Conservation (phyloP, 2,329 filamentous ascomycete species). For the Arachnomyces sp. region DNA sequence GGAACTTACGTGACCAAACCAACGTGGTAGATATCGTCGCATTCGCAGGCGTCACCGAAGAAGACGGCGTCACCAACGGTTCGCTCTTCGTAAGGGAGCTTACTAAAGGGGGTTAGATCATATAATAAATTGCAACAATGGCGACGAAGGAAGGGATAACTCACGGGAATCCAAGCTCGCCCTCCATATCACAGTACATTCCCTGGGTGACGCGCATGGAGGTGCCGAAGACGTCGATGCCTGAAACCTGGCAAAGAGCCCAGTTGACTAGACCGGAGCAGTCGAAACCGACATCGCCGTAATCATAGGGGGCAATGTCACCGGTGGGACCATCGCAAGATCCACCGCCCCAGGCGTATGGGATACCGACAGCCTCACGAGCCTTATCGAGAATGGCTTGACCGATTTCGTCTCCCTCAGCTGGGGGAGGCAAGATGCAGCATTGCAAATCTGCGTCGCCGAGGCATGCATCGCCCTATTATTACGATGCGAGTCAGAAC, state of each 20-base stretch:
- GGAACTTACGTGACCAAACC: slow-evolving; percentile 19
- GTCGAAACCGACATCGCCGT: slow-evolving; percentile 20
- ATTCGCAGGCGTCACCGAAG: slow-evolving; percentile 13
- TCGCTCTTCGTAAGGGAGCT: slow-evolving; percentile 17
- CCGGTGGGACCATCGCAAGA: slow-evolving; percentile 17
- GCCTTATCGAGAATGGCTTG: slow-evolving; percentile 16
- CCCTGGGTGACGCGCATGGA: slow-evolving; percentile 16
- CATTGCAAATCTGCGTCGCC: slow-evolving; percentile 5
- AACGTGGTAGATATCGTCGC: slow-evolving; percentile 14
- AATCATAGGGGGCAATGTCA: slow-evolving; percentile 18
- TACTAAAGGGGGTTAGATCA: slow-evolving; percentile 6
- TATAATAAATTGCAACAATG: too few species aligned
- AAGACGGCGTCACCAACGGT: slow-evolving; percentile 19
- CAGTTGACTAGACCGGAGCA: slow-evolving; percentile 21
- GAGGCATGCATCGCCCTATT: slow-evolving; percentile 1
- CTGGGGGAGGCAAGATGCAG: slow-evolving; percentile 2
- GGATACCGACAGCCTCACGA: slow-evolving; percentile 39
- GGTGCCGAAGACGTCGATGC: slow-evolving; percentile 19
- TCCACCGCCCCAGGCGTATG: slow-evolving; percentile 24
- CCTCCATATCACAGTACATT: slow-evolving; percentile 20
- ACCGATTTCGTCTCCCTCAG: neutral
- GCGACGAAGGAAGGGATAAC: neutral
- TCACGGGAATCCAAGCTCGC: slow-evolving; percentile 16
- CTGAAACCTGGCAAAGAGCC: slow-evolving; percentile 22
- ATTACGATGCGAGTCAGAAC: neutral